Base-by-base conservation (phyloP, 306 rosid genomes). In the Mimosa bimucronata region DNA sequence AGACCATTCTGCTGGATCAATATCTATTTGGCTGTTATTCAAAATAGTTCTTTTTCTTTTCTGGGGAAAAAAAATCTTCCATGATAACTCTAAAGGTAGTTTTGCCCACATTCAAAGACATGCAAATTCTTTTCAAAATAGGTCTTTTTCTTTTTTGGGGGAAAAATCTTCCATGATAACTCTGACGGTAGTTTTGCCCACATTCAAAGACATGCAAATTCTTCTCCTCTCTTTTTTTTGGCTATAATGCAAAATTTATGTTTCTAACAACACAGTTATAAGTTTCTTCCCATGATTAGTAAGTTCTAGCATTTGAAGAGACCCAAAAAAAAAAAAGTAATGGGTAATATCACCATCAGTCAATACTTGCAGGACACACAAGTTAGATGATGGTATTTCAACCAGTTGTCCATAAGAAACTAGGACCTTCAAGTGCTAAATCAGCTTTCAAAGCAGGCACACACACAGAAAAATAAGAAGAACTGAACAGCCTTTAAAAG, bases 391-490 rank as follows among this genome's bases (percentile, higher is more conserved):
- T 38, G 67, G 18, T 21, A 28, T 83, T 66, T 58, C 52, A 74
- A 67, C 31, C 46, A 66, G 12, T 1, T 12, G 8, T 71, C 38
- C 15, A 44, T 7, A 77, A 80, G 12, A 21, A 12, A 55, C 28
- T 21, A 80, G 74, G 52, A 44, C 34, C 50, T 55, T 53, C 64
- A 28, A 57, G 65, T 15, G 78, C 67, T 65, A 66, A 76, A 79
- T 76, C 60, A 76, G 57, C 19, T 26, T 72, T 18, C 41, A 74
- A 67, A n/a, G 41, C 60, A 73, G 25, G 48, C 26, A 15, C 64
- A 57, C 30, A 81, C 40, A 71, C 45, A 57, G 67, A 58, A 79
- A 44, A 53, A 81, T 78, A 78, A 34, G 71, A 76, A 83, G 64
- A 77, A 83, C 68, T 15, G 66, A 78, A 77, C 37, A 81, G 42